phyloP scores from a whole-genome alignment of 495 filamentous ascomycete species.

The Penicillium soppii region DNA sequence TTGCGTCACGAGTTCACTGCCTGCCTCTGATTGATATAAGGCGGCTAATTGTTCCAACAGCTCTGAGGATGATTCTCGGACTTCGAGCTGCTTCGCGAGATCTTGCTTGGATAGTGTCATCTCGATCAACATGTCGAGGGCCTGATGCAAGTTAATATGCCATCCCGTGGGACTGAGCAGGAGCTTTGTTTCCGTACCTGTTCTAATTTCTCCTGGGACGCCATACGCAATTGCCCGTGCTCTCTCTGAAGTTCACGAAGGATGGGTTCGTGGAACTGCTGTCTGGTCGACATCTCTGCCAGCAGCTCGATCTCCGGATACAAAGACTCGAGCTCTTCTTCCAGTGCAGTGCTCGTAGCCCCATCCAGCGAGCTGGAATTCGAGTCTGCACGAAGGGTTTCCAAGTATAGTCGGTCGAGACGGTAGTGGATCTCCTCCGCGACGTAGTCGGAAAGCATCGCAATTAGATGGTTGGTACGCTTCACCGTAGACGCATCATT shows the following conservation, averaged over 20 bases:
- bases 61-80: conserved; percentile 39
- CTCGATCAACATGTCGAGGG: conserved; percentile 31
- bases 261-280: conserved; percentile 59
- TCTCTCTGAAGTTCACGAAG: conserved; percentile 39
- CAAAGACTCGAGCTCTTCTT: conserved; percentile 60
- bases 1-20: conserved; percentile 20
- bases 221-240: conserved; percentile 30
- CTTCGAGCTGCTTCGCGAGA: conserved; percentile 27
- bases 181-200: conserved; percentile 29
- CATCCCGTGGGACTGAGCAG: neutral
- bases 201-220: conserved; percentile 35
- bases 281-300: conserved; percentile 60
- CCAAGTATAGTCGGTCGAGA: conserved; percentile 45
- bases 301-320: conserved; percentile 63
- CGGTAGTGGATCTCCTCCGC: conserved; percentile 43
- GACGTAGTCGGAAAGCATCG: conserved; percentile 29
- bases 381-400: conserved; percentile 20
- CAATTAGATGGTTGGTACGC: conserved; percentile 26
- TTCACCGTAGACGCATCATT: conserved; percentile 31
- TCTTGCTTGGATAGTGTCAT: conserved; percentile 37
- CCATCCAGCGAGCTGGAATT: neutral
- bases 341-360: conserved; percentile 36
- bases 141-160: conserved; percentile 22
- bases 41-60: conserved; percentile 33
- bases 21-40: conserved; percentile 35